Conservation (phyloP, 345 rosid genomes). For the Arabidopsis suecica region DNA sequence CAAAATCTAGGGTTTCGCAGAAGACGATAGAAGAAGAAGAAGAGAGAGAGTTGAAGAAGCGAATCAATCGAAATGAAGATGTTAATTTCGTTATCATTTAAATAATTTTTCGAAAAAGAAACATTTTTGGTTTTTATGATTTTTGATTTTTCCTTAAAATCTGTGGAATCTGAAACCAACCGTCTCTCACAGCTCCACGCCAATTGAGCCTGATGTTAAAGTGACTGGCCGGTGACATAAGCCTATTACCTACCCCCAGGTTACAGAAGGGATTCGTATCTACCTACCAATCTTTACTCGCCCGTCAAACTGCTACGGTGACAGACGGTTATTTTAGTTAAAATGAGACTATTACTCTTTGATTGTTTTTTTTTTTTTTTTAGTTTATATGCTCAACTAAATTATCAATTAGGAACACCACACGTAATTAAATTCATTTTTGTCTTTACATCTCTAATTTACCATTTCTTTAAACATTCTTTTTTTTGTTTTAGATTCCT, state of each 20-base stretch:
- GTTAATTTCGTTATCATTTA: constrained; percentile 40
- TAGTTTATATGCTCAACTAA: not conserved
- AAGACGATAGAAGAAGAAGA: constrained; percentile 19
- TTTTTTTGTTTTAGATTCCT: not conserved
- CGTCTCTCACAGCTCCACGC: constrained; percentile 40
- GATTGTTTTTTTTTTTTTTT: too few relatives aligned
- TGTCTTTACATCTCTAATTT: not conserved
- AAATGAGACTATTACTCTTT: not conserved
- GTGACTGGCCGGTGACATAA: constrained; percentile 35
- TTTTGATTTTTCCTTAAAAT: not conserved
- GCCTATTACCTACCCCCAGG: constrained; percentile 17
- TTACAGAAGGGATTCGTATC: not conserved
- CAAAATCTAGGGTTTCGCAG: constrained; percentile 31
- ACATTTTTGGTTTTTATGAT: not conserved
- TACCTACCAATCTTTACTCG: constrained; percentile 16
- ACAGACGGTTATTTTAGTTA: constrained; percentile 14
- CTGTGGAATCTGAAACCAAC: constrained; percentile 31
- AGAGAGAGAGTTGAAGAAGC: constrained; percentile 25
- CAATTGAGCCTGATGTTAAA: constrained; percentile 32
- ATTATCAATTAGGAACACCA: not conserved
- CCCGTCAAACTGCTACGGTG: constrained; percentile 11
- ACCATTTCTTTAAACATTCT: not conserved
- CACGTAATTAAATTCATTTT: constrained; percentile 19
- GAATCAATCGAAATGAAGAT: constrained; percentile 37
- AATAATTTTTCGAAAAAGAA: not conserved